Evolutionary conservation across 495 filamentous ascomycete species (phyloP), one percentile per base, ranked within the genome.

Genomic region (Aspergillus nanangensis): DNA sequence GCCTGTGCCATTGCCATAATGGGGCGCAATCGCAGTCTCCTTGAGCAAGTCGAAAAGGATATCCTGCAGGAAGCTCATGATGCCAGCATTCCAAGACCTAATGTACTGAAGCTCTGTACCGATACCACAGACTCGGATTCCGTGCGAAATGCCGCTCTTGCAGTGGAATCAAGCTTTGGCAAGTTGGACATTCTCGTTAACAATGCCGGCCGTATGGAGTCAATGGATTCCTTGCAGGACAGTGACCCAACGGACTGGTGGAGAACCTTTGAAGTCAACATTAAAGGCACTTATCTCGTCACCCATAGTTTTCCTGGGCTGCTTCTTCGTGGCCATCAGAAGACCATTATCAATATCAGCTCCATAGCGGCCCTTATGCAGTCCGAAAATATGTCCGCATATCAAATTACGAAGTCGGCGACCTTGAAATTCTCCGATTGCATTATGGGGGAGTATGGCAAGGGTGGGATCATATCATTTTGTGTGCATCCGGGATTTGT

Each of bases 161-260:
- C 58, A 8, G 67, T 78, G 45, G 48, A 49, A 24, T 52, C 50
- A 4, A 44, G 65, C 5, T 67, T 53, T 3, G 58, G 65, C 32
- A 60, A 71, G 18, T 51, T 78, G 10, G 78, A 80, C 47, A 73
- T 80, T 17, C 34, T 79, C 4, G 57, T 79, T 27, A 74, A 72
- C 49, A 75, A 76, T 27, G 64, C 66, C 4, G 76, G 64, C 2
- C 23, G 46, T 2, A 19, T 56, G 7, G 55, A 36, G 4, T 22
- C 27, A 11, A 41, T 36, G 2, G 32, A 20, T 8, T 23, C 13
- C 4, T 38, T 74, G 10, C 53, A 44, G 18, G 67, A 67, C 17
- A 35, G 52, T 13, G 46, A 63, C 34, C 41, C 66, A 3, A 25
- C 59, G 3, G 61, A 67, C 3, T 74, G 70, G 66, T 72, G 69